These are phyloP conservation scores for Colletotrichum sp. DNA, from an alignment of 2,329 filamentous ascomycete species.

Conservation along the genomic window DNA sequence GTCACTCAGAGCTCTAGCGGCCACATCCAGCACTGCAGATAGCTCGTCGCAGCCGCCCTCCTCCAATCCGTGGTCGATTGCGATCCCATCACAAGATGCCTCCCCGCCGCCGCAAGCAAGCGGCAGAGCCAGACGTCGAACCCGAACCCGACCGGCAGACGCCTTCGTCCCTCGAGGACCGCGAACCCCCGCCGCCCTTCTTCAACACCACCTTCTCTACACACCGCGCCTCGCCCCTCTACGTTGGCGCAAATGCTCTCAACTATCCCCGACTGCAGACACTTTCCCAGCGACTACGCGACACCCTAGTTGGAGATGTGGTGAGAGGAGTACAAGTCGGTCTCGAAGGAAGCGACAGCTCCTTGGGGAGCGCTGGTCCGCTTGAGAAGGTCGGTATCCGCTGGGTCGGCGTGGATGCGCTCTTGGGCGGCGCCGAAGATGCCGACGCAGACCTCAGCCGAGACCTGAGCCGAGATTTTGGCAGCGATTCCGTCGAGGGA, in stretches of 20 bases:
- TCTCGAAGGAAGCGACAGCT: conserved; percentile 42
- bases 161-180: conserved; percentile 5
- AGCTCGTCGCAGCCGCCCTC: not conserved
- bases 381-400: conserved; percentile 53
- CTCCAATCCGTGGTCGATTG: too few species aligned
- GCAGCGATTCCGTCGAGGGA: not conserved
- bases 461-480: not conserved
- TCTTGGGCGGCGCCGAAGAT: conserved; percentile 32
- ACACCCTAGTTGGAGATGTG: conserved; percentile 62
- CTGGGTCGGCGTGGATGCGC: conserved; percentile 43
- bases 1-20: not conserved
- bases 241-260: conserved; percentile 47
- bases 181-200: conserved; percentile 44
- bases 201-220: conserved; percentile 66
- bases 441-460: not conserved
- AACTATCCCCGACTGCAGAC: conserved; percentile 41
- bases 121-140: not conserved
- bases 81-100: not conserved
- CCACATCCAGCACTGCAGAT: not conserved
- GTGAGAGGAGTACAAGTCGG: conserved; percentile 65
- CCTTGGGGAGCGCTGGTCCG: conserved; percentile 44
- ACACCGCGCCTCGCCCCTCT: conserved; percentile 60
- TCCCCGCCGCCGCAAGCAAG: conserved; percentile 4
- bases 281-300: conserved; percentile 55
- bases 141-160: not conserved